These are phyloP conservation scores for Erodium maritimum DNA, from an alignment of 345 rosid genomes.

Conservation along the genomic window DNA sequence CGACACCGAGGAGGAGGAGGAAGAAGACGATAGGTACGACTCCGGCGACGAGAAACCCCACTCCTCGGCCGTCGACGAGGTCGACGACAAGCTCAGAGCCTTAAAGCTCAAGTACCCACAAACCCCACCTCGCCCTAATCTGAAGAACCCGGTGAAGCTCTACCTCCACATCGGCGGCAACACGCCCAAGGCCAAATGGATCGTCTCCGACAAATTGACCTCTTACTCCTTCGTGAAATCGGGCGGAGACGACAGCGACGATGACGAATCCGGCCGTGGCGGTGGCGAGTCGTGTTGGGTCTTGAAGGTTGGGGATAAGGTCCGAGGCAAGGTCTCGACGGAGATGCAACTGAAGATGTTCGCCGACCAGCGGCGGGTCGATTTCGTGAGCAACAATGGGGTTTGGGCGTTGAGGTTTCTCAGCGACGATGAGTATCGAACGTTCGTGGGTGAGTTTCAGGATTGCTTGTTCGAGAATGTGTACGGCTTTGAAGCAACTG, in stretches of 20 bases:
- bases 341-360: slow-evolving; percentile 85
- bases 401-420: slow-evolving; percentile 90
- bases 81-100: slow-evolving; percentile 54
- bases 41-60: slow-evolving; percentile 23
- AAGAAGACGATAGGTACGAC: slow-evolving; percentile 20
- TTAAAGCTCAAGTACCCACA: slow-evolving; percentile 42
- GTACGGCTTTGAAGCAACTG: slow-evolving; percentile 47
- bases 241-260: slow-evolving; percentile 32
- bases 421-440: slow-evolving; percentile 53
- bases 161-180: slow-evolving; percentile 74
- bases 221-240: slow-evolving; percentile 41
- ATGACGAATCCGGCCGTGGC: slow-evolving; percentile 17
- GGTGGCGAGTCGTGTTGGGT: slow-evolving; percentile 43
- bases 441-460: slow-evolving; percentile 53
- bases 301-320: slow-evolving; percentile 55
- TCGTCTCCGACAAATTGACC: slow-evolving; percentile 44
- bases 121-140: slow-evolving; percentile 18
- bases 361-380: slow-evolving; percentile 68
- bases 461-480: slow-evolving; percentile 81
- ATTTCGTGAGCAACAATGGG: slow-evolving; percentile 54
- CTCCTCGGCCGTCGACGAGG: slow-evolving; percentile 22
- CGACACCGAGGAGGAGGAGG: slow-evolving; percentile 33
- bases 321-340: slow-evolving; percentile 53
- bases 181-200: slow-evolving; percentile 81
- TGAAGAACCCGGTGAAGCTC: slow-evolving; percentile 57